Evolutionary conservation across 495 filamentous ascomycete genomes (phyloP).

Genomic region (Trichocladium uniseriatum): DNA sequence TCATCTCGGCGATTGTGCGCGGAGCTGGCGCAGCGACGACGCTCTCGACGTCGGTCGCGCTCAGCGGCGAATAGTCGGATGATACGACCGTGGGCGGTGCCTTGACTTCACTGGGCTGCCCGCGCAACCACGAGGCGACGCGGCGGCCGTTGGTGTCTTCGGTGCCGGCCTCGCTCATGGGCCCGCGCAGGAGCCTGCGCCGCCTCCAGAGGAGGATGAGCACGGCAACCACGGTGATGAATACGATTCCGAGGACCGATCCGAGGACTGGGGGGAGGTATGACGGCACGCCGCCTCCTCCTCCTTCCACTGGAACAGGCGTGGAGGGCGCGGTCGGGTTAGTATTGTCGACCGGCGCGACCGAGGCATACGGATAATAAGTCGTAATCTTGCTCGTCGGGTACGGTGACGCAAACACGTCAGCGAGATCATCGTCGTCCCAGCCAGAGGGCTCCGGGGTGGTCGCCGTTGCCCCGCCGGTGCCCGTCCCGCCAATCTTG

Average conservation of each 20-base stretch:
- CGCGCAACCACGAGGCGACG: constrained; percentile 39
- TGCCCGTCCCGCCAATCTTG: constrained; percentile 51
- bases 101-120: constrained; percentile 30
- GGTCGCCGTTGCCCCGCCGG: constrained; percentile 52
- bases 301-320: neutral
- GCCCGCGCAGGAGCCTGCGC: constrained; percentile 31
- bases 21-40: constrained; percentile 9
- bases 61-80: constrained; percentile 26
- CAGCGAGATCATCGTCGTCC: constrained; percentile 39
- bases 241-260: constrained; percentile 53
- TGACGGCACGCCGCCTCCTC: constrained; percentile 40
- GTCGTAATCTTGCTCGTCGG: constrained; percentile 43
- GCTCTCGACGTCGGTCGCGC: constrained; percentile 21
- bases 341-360: constrained; percentile 24
- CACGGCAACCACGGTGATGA: constrained; percentile 44
- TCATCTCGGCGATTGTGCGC: constrained; percentile 29
- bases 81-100: constrained; percentile 37
- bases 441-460: constrained; percentile 40
- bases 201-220: constrained; percentile 48
- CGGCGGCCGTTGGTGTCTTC: constrained; percentile 34
- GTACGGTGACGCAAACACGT: constrained; percentile 50
- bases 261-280: constrained; percentile 60
- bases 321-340: constrained; percentile 18
- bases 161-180: constrained; percentile 34
- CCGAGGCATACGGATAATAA: constrained; percentile 51